A percentile compares a stretch with the other conserved stretches of the same genome.
These are phyloP conservation scores for Vitis hybrid DNA, from an alignment of 177 flowering plant genomes.

Conservation along the genomic window DNA sequence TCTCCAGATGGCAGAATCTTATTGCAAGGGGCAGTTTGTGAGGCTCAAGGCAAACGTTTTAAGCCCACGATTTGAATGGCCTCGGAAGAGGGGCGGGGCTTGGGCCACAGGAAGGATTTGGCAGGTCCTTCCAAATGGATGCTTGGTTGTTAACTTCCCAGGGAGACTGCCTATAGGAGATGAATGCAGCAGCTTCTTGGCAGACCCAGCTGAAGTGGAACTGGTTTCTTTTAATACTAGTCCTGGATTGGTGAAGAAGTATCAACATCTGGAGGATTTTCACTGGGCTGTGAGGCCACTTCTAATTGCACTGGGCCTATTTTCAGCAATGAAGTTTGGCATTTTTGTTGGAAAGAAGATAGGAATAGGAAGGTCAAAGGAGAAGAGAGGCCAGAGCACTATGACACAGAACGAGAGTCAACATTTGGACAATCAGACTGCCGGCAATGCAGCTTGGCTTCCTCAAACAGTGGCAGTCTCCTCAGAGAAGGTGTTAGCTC, in stretches of 20 bases:
- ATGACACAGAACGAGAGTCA: constrained; percentile 29
- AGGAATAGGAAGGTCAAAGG: constrained; percentile 45
- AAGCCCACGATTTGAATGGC: constrained; percentile 86
- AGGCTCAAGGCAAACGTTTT: constrained; percentile 60
- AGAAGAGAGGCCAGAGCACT: constrained; percentile 26
- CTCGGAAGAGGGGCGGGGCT: constrained; percentile 50
- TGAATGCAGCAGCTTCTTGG: constrained; percentile 40
- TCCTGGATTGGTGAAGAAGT: constrained; percentile 62
- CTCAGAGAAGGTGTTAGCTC: constrained; percentile 45
- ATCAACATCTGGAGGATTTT: constrained; percentile 88
- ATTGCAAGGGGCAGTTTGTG: constrained; percentile 75
- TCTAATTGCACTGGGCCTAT: constrained; percentile 64
- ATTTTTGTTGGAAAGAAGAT: constrained; percentile 52
- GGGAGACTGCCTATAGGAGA: constrained; percentile 54
- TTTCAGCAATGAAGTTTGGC: constrained; percentile 77
- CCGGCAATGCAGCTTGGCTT: constrained; percentile 55
- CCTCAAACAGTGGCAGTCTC: constrained; percentile 55
- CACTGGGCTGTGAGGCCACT: constrained; percentile 94
- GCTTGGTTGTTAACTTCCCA: constrained; percentile 75
- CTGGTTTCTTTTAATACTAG: constrained; percentile 57
- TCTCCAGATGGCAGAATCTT: constrained; percentile 81
- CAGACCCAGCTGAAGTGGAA: constrained; percentile 94
- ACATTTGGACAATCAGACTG: constrained; percentile 37
- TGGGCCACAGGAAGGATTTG: constrained; percentile 75
- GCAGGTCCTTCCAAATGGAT: constrained; percentile 66